Evolutionary conservation across 176 grass and related monocot genomes (phyloP), one percentile per base, ranked within the genome.

Genomic region (Musa beccarii): DNA sequence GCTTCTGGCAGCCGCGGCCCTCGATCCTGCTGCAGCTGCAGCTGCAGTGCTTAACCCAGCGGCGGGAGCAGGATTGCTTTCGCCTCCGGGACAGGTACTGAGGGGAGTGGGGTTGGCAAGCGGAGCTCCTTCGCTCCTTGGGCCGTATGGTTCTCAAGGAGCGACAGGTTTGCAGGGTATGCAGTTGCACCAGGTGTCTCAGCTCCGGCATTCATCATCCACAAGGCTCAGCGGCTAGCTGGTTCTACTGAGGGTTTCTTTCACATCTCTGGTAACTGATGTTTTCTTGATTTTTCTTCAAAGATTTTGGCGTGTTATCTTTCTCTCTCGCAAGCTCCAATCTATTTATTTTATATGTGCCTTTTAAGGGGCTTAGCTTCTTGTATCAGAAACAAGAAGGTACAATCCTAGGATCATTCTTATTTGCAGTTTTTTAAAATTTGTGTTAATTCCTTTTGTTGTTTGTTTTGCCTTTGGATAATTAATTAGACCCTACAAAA

Each of bases 1-100:
- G 7, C 28, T 81, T 11, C 74, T 91, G 11, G 84, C 84, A 8
- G 88, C 92, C 19, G 91, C 88, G 4, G 73, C 64, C 1, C 23
- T 88, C 15, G 88, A 79, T 73, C 66, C 83, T 16, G 81, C 81
- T 2, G 63, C 72, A 8, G 43, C 81, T 2, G 63, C 71, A 8
- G 34, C 79, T 8, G 61, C 65, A 1, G 49, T 59, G 52, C 10
- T 52, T 43, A 77, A 68, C 52, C 66, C 77, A 13, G 68, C 24
- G 34, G 34, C 34, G 34, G 34, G 4, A 55, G 73, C 75, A 51
- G 69, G n/a, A 15, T 77, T 77, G 20, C 43, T 77, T 77, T 11
- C 75, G 2, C 66, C 61, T 52, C 75, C 65, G 59, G 66, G 75
- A 15, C 59, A 77, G 52, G 12, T 6, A 49, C 22, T 66, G 19